Percentiles rank a stretch among this genome's conserved stretches.
Conservation (phyloP, 1,284 basidiomycete genomes). For the Malassezia cuniculi region DNA sequence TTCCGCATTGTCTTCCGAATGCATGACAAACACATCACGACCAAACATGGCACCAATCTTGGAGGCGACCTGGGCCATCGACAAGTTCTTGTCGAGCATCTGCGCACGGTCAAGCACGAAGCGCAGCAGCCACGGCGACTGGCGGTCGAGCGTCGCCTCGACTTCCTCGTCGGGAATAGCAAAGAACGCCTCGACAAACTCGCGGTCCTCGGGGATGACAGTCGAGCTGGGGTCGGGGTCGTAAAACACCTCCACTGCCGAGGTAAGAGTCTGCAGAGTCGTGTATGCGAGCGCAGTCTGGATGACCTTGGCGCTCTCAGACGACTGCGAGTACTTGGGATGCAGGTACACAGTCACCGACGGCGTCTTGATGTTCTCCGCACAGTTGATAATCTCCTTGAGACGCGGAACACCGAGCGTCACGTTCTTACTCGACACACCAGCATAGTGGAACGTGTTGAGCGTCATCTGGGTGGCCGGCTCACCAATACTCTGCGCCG, state of each 20-base stretch:
- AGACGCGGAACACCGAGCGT: constrained; percentile 97
- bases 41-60: constrained; percentile 90
- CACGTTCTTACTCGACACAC: constrained; percentile 97
- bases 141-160: constrained; percentile 73
- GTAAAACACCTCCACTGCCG: constrained; percentile 94
- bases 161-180: constrained; percentile 96
- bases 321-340: constrained; percentile 46
- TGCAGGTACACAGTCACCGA: constrained; percentile 71
- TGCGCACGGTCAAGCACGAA: constrained; percentile 91
- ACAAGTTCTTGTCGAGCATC: constrained; percentile 92
- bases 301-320: constrained; percentile 62
- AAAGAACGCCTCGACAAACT: constrained; percentile 98
- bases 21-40: constrained; percentile 91
- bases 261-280: constrained; percentile 83
- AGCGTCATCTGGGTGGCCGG: constrained; percentile 99
- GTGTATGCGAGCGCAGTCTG: constrained; percentile 89
- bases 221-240: constrained; percentile 85
- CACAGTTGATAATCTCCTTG: constrained; percentile 97
- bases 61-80: constrained; percentile 87
- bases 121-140: constrained; percentile 94
- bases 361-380: constrained; percentile 95
- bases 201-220: constrained; percentile 85
- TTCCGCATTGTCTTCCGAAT: constrained; percentile 96
- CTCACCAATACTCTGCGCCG: constrained; percentile 97
- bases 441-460: constrained; percentile 96